Base-by-base conservation (phyloP, 2,329 filamentous ascomycete species). In the Colletotrichum sublineola region DNA sequence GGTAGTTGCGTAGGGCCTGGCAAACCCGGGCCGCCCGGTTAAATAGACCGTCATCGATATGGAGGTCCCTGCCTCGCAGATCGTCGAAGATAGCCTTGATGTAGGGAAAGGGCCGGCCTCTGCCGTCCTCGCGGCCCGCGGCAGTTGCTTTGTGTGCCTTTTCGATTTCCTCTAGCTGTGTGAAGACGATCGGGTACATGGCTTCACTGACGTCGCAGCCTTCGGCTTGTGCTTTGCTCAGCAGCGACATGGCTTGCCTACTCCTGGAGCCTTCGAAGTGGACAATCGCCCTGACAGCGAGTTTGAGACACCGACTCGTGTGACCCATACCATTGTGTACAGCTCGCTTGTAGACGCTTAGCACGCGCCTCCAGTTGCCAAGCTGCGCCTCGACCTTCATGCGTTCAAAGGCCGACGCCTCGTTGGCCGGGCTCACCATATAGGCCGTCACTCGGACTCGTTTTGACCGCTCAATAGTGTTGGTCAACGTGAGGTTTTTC, bases 251-350 rank as follows among this genome's bases (percentile, higher is more conserved):
- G 1, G 86, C 85, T 29, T 76, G 58, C 58, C 76, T 69, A 60
- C 81, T 70, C 55, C 78, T 75, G 3, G 76, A 68, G 4, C 76
- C 77, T 48, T 81, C 77, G 20, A 76, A 57, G 20, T 77, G 78
- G 63, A 88, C 75, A 18, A 82, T 80, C 2, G 86, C 85, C 12
- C 82, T 75, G 11, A 89, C 83, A 11, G 84, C 86, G 6, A 88
- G 78, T n/a, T 84, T 82, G 18, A 89, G 80, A 65, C 84, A 86
- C 33, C 82, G 80, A 3, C 76, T 75, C 38, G 82, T 84, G 71
- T 80, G 80, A 1, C 78, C 77, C 75, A 86, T 79, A 24, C 82
- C 81, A 5, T 75, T 77, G 12, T 73, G 75, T 1, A 80, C 56
- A 0, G 82, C 82, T 36, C 77, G 77, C 63, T 77, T 80, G 76